Base-by-base conservation (phyloP, 805 yeast species). In the Wickerhamomyces strasburgensis region DNA sequence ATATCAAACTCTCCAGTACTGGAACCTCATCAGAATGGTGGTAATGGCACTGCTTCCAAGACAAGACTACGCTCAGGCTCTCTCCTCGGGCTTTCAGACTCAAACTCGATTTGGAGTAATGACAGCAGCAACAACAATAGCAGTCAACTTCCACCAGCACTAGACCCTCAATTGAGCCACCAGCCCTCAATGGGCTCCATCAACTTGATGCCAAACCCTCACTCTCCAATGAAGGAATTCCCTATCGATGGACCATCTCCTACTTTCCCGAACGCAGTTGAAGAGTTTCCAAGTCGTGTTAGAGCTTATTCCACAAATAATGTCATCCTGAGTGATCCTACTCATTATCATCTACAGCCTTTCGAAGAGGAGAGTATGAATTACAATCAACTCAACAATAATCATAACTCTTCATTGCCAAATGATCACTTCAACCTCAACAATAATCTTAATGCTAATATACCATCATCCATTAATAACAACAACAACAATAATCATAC, bases 51-150 rank as follows among this genome's bases (percentile, higher is more conserved):
- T n/a, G n/a, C 40, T n/a, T 34, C 36, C 5, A 46, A 31, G 47
- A 45, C 56, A 23, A 60, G 84, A 45, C 58, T 72, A 44, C 67
- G 84, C 37, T 75, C 82, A 1, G 77, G 80, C 5, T 75, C 81
- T 2, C 58, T 77, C 31, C 65, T 58, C 27, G 61, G 60, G 2
- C 28, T 58, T n/a, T 43, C 54, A 2, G 62, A 58, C 29, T 62
- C 67, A 29, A 62, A 72, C 44, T 73, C 81, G 27, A 77, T 78
- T 37, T 78, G 84, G 84, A 72, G 73, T 43, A 29, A 31, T 14
- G 40, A 40, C 27, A 14, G 32, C 29, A 19, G 19, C 36, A 29
- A 13, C 39, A 25, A n/a, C 35, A 29, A 15, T 8, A 13, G 14
- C 37, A 15, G 18, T 29, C 29, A 18, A 27, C 33, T 21, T 31